These are phyloP conservation scores for Wickerhamomyces kurtzmanii DNA, from an alignment of 805 yeast species.

Conservation along the genomic window DNA sequence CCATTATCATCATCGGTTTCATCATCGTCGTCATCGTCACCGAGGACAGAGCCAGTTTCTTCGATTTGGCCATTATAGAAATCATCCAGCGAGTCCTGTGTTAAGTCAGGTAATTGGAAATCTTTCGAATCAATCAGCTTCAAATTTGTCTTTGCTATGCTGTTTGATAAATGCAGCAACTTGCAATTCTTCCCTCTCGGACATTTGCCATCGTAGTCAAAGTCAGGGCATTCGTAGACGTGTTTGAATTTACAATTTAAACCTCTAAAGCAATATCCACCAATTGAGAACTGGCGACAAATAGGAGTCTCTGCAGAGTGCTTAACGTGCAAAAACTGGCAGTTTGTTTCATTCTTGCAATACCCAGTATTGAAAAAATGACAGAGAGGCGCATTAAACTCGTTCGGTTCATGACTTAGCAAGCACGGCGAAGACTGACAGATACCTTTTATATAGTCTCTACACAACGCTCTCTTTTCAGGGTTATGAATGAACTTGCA, in stretches of 20 bases:
- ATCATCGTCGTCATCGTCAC: slow-evolving; percentile 9
- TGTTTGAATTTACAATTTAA: slow-evolving; percentile 47
- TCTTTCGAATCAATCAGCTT: slow-evolving; percentile 10
- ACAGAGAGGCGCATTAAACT: slow-evolving; percentile 56
- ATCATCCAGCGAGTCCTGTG: slow-evolving; percentile 5
- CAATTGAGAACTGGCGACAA: slow-evolving; percentile 59
- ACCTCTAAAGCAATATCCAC: slow-evolving; percentile 64
- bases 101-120: slow-evolving; percentile 14
- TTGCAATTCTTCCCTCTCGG: slow-evolving; percentile 40
- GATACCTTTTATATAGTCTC: slow-evolving; percentile 30
- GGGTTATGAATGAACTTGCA: slow-evolving; percentile 49
- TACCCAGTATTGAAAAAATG: slow-evolving; percentile 33
- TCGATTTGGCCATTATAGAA: slow-evolving; percentile 13
- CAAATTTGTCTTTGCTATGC: slow-evolving; percentile 14
- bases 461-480: slow-evolving; percentile 45
- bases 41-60: slow-evolving; percentile 4
- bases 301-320: slow-evolving; percentile 32
- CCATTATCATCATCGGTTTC: slow-evolving; percentile 9
- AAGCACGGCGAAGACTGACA: slow-evolving; percentile 42
- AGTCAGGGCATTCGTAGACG: slow-evolving; percentile 60
- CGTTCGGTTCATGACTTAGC: slow-evolving; percentile 45
- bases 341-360: slow-evolving; percentile 34
- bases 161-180: slow-evolving; percentile 45
- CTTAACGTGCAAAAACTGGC: slow-evolving; percentile 41
- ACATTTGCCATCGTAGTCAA: slow-evolving; percentile 51